phyloP scores from a whole-genome alignment of 805 yeast genomes.

The Tetrapisispora iriomotensis region DNA sequence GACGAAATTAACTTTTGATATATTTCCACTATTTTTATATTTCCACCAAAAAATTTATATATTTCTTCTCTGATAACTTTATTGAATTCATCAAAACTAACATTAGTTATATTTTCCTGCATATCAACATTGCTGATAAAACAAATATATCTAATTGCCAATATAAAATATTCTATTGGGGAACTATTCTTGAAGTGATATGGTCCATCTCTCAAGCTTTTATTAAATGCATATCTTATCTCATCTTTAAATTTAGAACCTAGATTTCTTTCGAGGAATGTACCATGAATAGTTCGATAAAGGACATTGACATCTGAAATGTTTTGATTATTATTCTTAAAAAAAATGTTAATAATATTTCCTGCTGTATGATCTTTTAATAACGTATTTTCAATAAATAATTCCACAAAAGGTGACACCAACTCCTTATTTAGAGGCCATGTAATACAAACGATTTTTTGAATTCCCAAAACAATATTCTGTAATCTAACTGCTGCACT shows the following conservation, averaged over 20 bases:
- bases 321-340: not conserved
- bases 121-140: not conserved
- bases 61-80: not conserved
- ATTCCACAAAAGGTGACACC: not conserved
- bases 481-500: not conserved
- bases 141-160: not conserved
- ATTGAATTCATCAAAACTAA: not conserved
- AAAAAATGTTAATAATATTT: not conserved
- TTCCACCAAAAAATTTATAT: conserved; percentile 8
- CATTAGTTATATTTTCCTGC: no score
- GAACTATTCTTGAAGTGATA: not conserved
- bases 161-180: not conserved
- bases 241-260: not conserved
- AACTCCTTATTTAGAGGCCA: not conserved
- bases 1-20: conserved; percentile 7
- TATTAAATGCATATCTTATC: not conserved
- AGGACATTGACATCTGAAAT: not conserved
- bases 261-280: not conserved
- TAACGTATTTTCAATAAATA: not conserved
- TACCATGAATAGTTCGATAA: not conserved
- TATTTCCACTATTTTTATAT: conserved; percentile 10
- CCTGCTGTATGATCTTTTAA: not conserved
- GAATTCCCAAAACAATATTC: not conserved
- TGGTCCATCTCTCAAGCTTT: not conserved
- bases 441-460: not conserved